Evolutionary conservation across 2,329 filamentous ascomycete genomes (phyloP).

Genomic region (Fusarium fracticaudum): DNA sequence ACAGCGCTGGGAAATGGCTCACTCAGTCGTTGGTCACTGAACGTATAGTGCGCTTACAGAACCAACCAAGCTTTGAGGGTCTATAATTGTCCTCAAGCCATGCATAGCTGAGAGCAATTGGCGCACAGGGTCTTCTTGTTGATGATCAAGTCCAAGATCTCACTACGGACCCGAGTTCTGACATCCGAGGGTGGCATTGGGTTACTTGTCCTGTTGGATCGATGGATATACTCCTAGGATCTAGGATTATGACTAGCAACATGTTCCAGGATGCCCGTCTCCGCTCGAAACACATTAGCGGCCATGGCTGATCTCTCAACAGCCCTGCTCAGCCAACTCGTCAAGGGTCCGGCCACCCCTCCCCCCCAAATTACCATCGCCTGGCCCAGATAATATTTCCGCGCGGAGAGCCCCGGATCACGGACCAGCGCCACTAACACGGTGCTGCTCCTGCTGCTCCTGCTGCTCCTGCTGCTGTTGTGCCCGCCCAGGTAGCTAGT

Average conservation of each 20-base stretch:
- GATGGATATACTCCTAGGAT: slow-evolving; percentile 37
- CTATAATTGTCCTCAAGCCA: not conserved
- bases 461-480: slow-evolving; percentile 44
- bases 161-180: slow-evolving; percentile 32
- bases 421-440: slow-evolving; percentile 49
- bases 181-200: slow-evolving; percentile 26
- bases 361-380: slow-evolving; percentile 50
- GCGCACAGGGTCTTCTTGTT: slow-evolving; percentile 2
- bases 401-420: slow-evolving; percentile 57
- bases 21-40: not conserved
- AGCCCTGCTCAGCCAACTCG: slow-evolving; percentile 50
- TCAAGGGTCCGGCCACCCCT: slow-evolving; percentile 51
- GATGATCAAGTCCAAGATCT: slow-evolving; percentile 15
- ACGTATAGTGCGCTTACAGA: not conserved
- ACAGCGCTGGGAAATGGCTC: slow-evolving; percentile 15
- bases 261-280: slow-evolving; percentile 48
- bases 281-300: slow-evolving; percentile 55
- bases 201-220: slow-evolving; percentile 33
- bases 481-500: slow-evolving; percentile 45
- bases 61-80: not conserved
- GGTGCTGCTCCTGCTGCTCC: slow-evolving; percentile 40
- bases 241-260: slow-evolving; percentile 41
- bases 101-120: not conserved
- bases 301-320: slow-evolving; percentile 52
- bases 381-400: slow-evolving; percentile 60